Evolutionary conservation across 2,329 filamentous ascomycete species (phyloP).

Genomic region (Aspergillus aculeatinus): DNA sequence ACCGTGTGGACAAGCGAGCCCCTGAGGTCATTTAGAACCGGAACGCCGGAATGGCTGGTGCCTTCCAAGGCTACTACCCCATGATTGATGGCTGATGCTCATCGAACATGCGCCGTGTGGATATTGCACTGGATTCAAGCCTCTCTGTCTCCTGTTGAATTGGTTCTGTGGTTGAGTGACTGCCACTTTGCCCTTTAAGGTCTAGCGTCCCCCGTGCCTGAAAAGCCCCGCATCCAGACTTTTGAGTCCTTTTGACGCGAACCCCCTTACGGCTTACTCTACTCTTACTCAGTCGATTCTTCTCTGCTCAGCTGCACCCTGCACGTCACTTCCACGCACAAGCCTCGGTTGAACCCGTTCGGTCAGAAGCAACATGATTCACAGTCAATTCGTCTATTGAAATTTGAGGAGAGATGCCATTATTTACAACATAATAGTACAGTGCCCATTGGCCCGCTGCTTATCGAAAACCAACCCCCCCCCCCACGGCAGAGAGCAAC

Average conservation of each 20-base stretch:
- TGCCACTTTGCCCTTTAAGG: neutral
- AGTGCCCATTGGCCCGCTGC: neutral
- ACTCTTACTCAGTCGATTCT: too few species aligned
- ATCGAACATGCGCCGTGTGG: too few species aligned
- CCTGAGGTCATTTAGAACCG: neutral
- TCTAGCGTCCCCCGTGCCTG: constrained; percentile 7
- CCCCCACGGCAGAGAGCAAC: neutral
- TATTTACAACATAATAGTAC: neutral
- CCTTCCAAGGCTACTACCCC: neutral
- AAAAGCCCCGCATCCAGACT: constrained; percentile 8
- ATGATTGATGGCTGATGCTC: neutral
- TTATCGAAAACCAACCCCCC: neutral
- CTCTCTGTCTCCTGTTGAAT: neutral
- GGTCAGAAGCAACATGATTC: neutral
- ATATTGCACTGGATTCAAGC: neutral
- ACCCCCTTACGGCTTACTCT: neutral
- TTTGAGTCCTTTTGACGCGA: neutral
- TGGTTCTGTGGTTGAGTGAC: neutral
- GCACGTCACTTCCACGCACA: neutral
- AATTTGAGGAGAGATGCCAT: neutral
- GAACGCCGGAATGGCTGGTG: neutral
- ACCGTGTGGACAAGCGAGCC: neutral
- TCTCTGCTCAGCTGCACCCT: too few species aligned
- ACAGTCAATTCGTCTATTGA: neutral
- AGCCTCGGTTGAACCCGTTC: neutral